Evolutionary conservation across 2,329 filamentous ascomycete genomes (phyloP).

Genomic region (Xylaria sp.): DNA sequence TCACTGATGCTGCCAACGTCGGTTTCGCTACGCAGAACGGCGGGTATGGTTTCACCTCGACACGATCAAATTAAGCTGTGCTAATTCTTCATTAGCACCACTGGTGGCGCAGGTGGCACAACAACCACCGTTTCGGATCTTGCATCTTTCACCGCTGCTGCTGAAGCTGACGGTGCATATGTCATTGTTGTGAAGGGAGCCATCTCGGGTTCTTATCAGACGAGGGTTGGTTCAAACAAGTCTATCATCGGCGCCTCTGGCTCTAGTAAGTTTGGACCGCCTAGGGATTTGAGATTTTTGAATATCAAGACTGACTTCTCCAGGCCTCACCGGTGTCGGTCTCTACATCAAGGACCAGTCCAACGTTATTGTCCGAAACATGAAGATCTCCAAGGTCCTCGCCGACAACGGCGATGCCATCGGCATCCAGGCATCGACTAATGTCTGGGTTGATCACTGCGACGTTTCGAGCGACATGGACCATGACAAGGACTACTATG

Average conservation of each 20-base stretch:
- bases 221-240: slow-evolving; percentile 62
- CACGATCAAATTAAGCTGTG: not conserved
- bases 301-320: slow-evolving; percentile 24
- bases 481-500: slow-evolving; percentile 76
- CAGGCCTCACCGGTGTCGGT: slow-evolving; percentile 59
- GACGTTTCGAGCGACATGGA: slow-evolving; percentile 70
- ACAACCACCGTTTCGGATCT: slow-evolving; percentile 66
- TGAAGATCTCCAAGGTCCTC: slow-evolving; percentile 67
- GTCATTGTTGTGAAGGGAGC: slow-evolving; percentile 60
- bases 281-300: not conserved
- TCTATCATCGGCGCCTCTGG: slow-evolving; percentile 60
- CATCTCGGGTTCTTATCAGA: slow-evolving; percentile 57
- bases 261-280: slow-evolving; percentile 46
- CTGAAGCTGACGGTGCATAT: slow-evolving; percentile 57
- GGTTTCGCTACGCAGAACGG: slow-evolving; percentile 42
- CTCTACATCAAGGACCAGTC: slow-evolving; percentile 63
- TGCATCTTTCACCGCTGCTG: slow-evolving; percentile 61
- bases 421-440: slow-evolving; percentile 66
- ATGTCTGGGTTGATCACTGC: slow-evolving; percentile 75
- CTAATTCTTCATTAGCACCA: slow-evolving; percentile 54
- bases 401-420: slow-evolving; percentile 70
- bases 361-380: slow-evolving; percentile 73
- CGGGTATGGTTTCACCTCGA: slow-evolving; percentile 26
- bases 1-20: slow-evolving; percentile 42
- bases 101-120: slow-evolving; percentile 64